Conservation (phyloP, 2,329 filamentous ascomycete species). For the Zasmidium citrigriseum region DNA sequence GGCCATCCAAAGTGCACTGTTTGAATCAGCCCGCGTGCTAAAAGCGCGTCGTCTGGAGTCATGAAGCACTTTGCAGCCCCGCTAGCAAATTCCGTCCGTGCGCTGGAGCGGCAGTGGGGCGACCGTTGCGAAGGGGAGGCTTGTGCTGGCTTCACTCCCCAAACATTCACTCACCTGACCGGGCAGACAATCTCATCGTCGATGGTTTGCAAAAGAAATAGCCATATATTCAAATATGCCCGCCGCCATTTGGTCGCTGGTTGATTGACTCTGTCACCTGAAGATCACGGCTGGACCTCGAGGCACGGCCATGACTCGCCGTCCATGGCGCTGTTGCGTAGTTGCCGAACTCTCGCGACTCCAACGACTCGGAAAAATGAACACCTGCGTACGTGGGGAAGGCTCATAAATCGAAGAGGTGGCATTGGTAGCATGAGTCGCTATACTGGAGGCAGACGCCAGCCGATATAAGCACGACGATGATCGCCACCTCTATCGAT, state of each 20-base stretch:
- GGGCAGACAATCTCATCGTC: not conserved
- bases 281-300: not conserved
- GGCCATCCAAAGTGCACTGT: not conserved
- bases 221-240: not conserved
- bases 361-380: not conserved
- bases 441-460: not conserved
- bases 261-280: not conserved
- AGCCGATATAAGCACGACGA: not conserved
- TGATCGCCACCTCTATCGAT: not conserved
- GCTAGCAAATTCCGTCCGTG: not conserved
- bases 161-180: not conserved
- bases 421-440: not conserved
- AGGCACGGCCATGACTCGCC: not conserved
- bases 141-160: not conserved
- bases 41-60: not conserved
- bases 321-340: not conserved
- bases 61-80: not conserved
- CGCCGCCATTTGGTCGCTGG: not conserved
- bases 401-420: not conserved
- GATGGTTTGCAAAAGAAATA: not conserved
- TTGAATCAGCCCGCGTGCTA: not conserved
- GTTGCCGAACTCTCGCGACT: not conserved
- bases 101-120: not conserved
- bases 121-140: not conserved
- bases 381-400: not conserved